Conservation (phyloP, 345 rosid species). For the Noccaea caerulescens region DNA sequence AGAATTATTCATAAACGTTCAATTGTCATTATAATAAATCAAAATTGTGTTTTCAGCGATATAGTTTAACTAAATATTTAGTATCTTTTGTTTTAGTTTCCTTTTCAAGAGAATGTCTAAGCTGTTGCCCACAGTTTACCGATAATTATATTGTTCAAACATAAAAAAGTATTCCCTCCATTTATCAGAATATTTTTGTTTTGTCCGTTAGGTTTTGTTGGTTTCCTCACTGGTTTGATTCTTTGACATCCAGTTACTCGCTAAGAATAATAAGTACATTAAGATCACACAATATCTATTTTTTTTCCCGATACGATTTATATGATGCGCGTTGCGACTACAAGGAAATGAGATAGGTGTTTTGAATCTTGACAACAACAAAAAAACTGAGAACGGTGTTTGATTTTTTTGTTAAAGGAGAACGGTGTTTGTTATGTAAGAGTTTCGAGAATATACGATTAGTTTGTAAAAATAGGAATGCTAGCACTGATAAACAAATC, state of each 20-base stretch:
- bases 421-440: neutral
- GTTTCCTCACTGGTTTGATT: slow-evolving; percentile 46
- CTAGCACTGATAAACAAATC: neutral
- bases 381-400: neutral
- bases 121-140: slow-evolving; percentile 40
- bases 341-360: neutral
- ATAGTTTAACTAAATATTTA: neutral
- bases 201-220: slow-evolving; percentile 49
- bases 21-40: neutral
- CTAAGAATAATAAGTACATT: slow-evolving; percentile 28
- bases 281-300: slow-evolving; percentile 30
- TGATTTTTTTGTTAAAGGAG: neutral
- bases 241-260: slow-evolving; percentile 40
- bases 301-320: slow-evolving; percentile 10
- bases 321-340: neutral
- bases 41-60: neutral
- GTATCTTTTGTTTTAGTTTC: neutral
- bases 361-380: neutral
- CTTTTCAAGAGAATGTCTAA: slow-evolving; percentile 32
- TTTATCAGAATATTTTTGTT: slow-evolving; percentile 39
- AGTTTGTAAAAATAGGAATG: neutral
- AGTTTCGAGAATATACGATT: neutral
- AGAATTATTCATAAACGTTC: neutral
- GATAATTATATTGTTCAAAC: slow-evolving; percentile 20
- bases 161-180: slow-evolving; percentile 25